A percentile compares a stretch with the other conserved stretches of the same genome.
phyloP scores from a whole-genome alignment of 257 asterid species.

The Salvia miltiorrhiza region DNA sequence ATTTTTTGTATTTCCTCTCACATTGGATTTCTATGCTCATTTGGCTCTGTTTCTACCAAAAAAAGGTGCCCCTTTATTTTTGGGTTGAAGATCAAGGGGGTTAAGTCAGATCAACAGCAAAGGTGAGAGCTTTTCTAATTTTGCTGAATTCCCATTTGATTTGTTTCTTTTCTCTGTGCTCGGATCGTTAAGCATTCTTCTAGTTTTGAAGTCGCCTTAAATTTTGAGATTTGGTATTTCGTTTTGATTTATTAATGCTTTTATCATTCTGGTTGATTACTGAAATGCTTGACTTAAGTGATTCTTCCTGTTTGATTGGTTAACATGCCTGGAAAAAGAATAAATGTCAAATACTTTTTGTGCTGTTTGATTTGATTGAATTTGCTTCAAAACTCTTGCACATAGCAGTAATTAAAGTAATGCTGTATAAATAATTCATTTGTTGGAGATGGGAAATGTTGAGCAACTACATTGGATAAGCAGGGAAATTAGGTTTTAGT shows the following conservation, averaged over 20 bases:
- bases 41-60: conserved; percentile 30
- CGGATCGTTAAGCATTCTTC: conserved; percentile 25
- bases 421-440: too few relatives aligned
- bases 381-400: too few relatives aligned
- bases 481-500: neutral
- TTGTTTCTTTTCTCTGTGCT: conserved; percentile 4
- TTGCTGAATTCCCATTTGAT: neutral
- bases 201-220: conserved; percentile 17
- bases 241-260: neutral
- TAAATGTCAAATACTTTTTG: too few relatives aligned
- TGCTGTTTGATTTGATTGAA: too few relatives aligned
- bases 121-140: conserved; percentile 36
- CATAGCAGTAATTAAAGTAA: too few relatives aligned
- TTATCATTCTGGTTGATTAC: conserved; percentile 1
- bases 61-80: conserved; percentile 32
- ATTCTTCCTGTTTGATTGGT: too few relatives aligned
- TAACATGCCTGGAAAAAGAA: too few relatives aligned
- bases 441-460: too few relatives aligned
- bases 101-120: conserved; percentile 44
- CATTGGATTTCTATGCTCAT: conserved; percentile 59
- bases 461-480: too few relatives aligned
- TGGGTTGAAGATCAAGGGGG: conserved; percentile 66
- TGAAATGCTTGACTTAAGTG: conserved; percentile 19
- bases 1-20: too few relatives aligned
- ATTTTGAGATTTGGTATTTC: conserved; percentile 30